Evolutionary conservation across 2,329 filamentous ascomycete genomes (phyloP).

Genomic region (Beauveria varroae): DNA sequence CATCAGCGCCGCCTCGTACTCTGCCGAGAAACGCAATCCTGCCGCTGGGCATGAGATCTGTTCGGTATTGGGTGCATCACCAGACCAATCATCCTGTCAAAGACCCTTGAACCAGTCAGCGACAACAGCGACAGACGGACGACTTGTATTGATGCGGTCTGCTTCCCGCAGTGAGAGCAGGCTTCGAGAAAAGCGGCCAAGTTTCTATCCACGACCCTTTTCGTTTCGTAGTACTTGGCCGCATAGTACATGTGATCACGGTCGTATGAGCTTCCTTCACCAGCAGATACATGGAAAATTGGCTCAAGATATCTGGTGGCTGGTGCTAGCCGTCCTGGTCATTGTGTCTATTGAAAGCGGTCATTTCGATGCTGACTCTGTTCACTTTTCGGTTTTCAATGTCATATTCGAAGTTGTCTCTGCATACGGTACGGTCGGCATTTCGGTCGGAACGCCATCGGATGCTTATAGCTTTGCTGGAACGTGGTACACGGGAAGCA

Average conservation of each 20-base stretch:
- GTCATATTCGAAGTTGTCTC: slow-evolving; percentile 51
- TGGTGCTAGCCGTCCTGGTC: slow-evolving; percentile 51
- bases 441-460: slow-evolving; percentile 48
- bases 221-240: background rate
- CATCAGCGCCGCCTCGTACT: background rate
- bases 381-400: slow-evolving; percentile 51
- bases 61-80: background rate
- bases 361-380: slow-evolving; percentile 44
- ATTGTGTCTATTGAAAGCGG: slow-evolving; percentile 53
- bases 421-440: slow-evolving; percentile 55
- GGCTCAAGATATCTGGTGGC: slow-evolving; percentile 60
- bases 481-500: slow-evolving; percentile 46
- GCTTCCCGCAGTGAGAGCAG: background rate
- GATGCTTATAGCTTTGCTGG: slow-evolving; percentile 49
- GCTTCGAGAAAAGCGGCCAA: background rate
- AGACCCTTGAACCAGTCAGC: background rate
- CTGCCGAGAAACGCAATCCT: background rate
- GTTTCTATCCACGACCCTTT: background rate
- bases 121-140: background rate
- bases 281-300: slow-evolving; percentile 57
- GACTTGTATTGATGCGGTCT: background rate
- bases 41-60: background rate
- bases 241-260: slow-evolving; percentile 16
- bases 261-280: slow-evolving; percentile 40
- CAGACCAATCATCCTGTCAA: background rate